Conservation (phyloP, 2,329 filamentous ascomycete species). For the Aspergillus arachidicola region DNA sequence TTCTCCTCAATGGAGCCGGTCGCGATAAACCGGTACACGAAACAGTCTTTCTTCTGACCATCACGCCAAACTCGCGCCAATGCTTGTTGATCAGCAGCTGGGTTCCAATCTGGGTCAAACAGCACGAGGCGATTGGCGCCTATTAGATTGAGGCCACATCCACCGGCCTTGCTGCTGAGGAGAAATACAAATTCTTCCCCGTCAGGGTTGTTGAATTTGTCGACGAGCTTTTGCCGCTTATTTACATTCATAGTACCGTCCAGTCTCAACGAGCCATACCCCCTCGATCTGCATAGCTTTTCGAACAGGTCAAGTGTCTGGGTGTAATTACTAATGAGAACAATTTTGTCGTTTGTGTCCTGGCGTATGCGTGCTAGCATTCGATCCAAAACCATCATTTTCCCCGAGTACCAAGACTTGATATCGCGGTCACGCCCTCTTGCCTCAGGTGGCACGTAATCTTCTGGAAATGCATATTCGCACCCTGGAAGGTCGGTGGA, state of each 20-base stretch:
- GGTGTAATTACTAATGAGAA: slow-evolving; percentile 98
- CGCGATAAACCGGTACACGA: slow-evolving; percentile 98
- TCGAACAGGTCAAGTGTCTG: slow-evolving; percentile 95
- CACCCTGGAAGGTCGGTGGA: slow-evolving; percentile 83
- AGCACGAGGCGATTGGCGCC: slow-evolving; percentile 92
- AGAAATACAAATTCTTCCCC: slow-evolving; percentile 91
- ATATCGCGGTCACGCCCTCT: slow-evolving; percentile 89
- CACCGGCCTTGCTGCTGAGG: slow-evolving; percentile 94
- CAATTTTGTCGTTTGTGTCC: slow-evolving; percentile 98
- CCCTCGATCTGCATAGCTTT: slow-evolving; percentile 78
- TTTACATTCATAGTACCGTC: slow-evolving; percentile 98
- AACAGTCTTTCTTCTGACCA: slow-evolving; percentile 98
- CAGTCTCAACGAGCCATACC: slow-evolving; percentile 83
- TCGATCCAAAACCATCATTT: slow-evolving; percentile 96
- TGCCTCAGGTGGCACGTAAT: slow-evolving; percentile 84
- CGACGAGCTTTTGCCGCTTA: slow-evolving; percentile 94
- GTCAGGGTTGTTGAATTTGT: slow-evolving; percentile 94
- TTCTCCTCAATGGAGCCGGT: slow-evolving; percentile 99
- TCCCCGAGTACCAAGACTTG: slow-evolving; percentile 95
- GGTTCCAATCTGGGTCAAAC: slow-evolving; percentile 98
- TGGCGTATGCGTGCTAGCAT: slow-evolving; percentile 95
- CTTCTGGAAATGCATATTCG: slow-evolving; percentile 77
- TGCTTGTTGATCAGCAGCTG: slow-evolving; percentile 94
- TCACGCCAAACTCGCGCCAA: slow-evolving; percentile 98
- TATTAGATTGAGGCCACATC: slow-evolving; percentile 93